These are phyloP conservation scores for Colletotrichum coccodes DNA, from an alignment of 2,329 filamentous ascomycete genomes.

Conservation along the genomic window DNA sequence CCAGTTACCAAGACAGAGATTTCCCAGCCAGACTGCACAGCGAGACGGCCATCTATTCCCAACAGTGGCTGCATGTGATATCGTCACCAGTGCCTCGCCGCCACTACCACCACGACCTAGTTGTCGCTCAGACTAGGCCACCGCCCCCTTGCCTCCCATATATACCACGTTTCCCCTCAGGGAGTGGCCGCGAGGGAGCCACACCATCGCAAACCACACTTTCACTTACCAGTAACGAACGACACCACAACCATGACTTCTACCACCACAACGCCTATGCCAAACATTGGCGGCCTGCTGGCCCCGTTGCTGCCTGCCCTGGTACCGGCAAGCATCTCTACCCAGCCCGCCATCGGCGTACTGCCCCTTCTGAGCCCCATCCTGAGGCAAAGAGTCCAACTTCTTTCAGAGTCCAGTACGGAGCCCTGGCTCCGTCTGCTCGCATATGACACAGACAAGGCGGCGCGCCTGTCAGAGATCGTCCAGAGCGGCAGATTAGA, in stretches of 20 bases:
- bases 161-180: constrained; percentile 1
- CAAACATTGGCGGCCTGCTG: constrained; percentile 58
- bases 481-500: constrained; percentile 73
- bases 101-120: constrained; percentile 12
- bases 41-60: constrained; percentile 13
- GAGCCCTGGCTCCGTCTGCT: constrained; percentile 80
- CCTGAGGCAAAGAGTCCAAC: constrained; percentile 71
- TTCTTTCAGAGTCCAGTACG: constrained; percentile 68
- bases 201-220: not conserved
- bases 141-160: constrained; percentile 13
- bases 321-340: constrained; percentile 67
- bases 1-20: constrained; percentile 25
- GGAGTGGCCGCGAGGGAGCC: not conserved
- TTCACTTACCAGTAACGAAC: not conserved
- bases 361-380: constrained; percentile 73
- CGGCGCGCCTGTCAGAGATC: constrained; percentile 67
- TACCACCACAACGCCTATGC: constrained; percentile 35
- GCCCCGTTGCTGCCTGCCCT: constrained; percentile 69
- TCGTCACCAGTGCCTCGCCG: constrained; percentile 14
- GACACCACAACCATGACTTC: constrained; percentile 39
- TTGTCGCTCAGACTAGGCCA: constrained; percentile 2
- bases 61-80: constrained; percentile 31
- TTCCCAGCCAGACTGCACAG: constrained; percentile 15
- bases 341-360: constrained; percentile 64
- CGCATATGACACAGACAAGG: constrained; percentile 71